Percentiles rank a stretch among this genome's conserved stretches.
Conservation (phyloP, 2,329 filamentous ascomycete genomes). For the Aspergillus tamarii region DNA sequence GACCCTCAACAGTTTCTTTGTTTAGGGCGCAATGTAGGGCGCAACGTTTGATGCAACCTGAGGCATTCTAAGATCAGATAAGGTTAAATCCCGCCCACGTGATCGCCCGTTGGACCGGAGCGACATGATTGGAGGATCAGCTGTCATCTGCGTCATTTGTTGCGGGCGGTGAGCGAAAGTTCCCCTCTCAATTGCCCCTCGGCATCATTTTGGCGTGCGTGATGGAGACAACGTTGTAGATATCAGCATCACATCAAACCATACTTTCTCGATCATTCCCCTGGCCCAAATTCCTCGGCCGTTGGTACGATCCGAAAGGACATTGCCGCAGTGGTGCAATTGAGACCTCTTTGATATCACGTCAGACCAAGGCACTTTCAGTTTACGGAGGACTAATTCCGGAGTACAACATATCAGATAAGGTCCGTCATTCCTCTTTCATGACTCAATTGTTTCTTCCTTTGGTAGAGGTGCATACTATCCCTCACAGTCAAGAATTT, state of each 20-base stretch:
- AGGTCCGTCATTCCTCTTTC: not conserved
- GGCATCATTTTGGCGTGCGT: constrained; percentile 1
- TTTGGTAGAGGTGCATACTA: not conserved
- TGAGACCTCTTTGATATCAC: not conserved
- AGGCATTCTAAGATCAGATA: not conserved
- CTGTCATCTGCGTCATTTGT: constrained; percentile 1
- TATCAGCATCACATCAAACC: not conserved
- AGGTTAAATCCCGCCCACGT: not conserved
- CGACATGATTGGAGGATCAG: not conserved
- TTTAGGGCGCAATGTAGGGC: no score
- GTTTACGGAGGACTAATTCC: not conserved
- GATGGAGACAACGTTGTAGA: not conserved
- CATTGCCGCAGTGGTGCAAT: not conserved
- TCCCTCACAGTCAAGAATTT: no score
- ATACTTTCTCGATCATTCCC: not conserved
- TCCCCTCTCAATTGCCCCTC: constrained; percentile 1
- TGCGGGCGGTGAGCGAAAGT: not conserved
- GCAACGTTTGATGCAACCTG: not conserved
- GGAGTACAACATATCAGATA: not conserved
- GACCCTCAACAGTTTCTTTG: no score
- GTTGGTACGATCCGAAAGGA: not conserved
- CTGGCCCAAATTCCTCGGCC: not conserved
- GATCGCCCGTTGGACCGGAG: not conserved
- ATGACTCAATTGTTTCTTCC: not conserved
- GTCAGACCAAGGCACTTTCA: not conserved